Evolutionary conservation across 2,329 filamentous ascomycete genomes (phyloP).

Genomic region (Stachybotrys chartarum): DNA sequence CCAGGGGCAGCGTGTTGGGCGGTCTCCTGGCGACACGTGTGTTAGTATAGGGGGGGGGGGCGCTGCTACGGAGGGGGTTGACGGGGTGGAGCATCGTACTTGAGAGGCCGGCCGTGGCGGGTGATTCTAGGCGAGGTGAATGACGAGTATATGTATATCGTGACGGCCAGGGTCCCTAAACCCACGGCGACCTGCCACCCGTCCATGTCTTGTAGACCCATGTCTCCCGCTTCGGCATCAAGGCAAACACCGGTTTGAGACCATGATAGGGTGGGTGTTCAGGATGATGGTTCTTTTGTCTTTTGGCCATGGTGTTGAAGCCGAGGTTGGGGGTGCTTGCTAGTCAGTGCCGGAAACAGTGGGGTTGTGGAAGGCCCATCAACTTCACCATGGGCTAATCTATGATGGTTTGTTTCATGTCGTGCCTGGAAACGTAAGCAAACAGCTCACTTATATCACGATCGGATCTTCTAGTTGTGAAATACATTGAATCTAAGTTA

Average conservation of each 20-base stretch:
- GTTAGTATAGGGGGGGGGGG: not conserved
- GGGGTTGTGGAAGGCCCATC: not conserved
- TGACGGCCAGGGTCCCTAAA: not conserved
- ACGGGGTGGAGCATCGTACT: not conserved
- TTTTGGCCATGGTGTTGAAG: not conserved
- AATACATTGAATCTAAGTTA: too few relatives aligned
- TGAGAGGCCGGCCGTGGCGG: not conserved
- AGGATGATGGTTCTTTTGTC: not conserved
- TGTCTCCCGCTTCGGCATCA: not conserved
- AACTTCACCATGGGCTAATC: not conserved
- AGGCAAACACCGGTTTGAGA: not conserved
- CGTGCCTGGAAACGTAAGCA: too few relatives aligned
- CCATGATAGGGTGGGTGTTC: not conserved
- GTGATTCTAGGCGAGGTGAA: not conserved
- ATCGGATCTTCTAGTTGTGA: too few relatives aligned
- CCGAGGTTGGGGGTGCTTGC: not conserved
- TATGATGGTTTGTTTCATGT: too few relatives aligned
- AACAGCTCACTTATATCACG: too few relatives aligned
- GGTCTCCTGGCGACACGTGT: slow-evolving; percentile 28
- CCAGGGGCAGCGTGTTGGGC: slow-evolving; percentile 44
- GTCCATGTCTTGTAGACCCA: not conserved
- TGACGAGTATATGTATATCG: not conserved
- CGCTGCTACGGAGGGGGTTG: too few relatives aligned
- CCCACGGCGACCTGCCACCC: not conserved
- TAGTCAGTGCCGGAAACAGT: not conserved